Evolutionary conservation across 2,329 filamentous ascomycete genomes (phyloP).

Genomic region (Alternaria dauci): DNA sequence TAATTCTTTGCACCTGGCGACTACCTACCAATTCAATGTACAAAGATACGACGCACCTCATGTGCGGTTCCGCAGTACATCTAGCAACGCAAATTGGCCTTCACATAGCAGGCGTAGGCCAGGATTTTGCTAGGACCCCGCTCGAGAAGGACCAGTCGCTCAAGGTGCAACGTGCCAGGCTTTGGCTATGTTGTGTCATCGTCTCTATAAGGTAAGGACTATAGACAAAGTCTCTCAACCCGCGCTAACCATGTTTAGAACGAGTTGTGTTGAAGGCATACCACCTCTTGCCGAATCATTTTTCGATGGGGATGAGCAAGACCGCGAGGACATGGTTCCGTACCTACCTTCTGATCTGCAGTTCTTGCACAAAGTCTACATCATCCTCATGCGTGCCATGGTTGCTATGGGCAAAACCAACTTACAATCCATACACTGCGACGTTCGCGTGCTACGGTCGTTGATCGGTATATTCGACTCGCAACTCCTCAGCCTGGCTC

Average conservation of each 20-base stretch:
- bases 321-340: constrained; percentile 46
- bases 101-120: constrained; percentile 50
- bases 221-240: background rate
- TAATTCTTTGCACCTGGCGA: constrained; percentile 54
- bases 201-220: constrained; percentile 45
- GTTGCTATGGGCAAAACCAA: constrained; percentile 46
- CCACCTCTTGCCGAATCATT: constrained; percentile 48
- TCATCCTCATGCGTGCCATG: constrained; percentile 45
- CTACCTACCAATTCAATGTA: constrained; percentile 54
- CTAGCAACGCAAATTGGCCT: constrained; percentile 54
- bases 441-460: constrained; percentile 43
- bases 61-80: constrained; percentile 53
- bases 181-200: constrained; percentile 52
- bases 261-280: constrained; percentile 46
- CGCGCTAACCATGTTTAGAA: constrained; percentile 31
- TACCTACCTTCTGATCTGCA: constrained; percentile 42
- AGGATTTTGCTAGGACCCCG: constrained; percentile 52
- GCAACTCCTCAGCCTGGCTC: constrained; percentile 40
- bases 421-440: constrained; percentile 42
- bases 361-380: constrained; percentile 46
- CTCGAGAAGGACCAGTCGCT: constrained; percentile 48
- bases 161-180: constrained; percentile 45
- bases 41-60: constrained; percentile 52
- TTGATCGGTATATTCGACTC: constrained; percentile 49
- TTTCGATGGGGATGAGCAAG: constrained; percentile 44